phyloP scores from a whole-genome alignment of 2,329 filamentous ascomycete genomes.

The Calonectria crousiana region DNA sequence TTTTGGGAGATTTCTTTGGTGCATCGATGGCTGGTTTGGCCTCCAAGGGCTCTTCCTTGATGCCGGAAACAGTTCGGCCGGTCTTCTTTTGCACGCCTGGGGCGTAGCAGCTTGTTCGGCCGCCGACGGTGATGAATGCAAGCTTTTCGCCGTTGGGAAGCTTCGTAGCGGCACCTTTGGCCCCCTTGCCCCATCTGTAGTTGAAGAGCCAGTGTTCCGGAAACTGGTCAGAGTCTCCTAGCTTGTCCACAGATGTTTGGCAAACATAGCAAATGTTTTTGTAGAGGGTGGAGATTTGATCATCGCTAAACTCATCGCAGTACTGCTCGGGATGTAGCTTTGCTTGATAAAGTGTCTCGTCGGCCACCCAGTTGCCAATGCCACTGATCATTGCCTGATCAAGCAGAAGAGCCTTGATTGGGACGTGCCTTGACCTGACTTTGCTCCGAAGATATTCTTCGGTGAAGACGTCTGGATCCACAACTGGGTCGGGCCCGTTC shows the following conservation, averaged over 20 bases:
- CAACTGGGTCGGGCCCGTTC: slow-evolving; percentile 93
- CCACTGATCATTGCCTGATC: slow-evolving; percentile 92
- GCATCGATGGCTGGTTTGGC: slow-evolving; percentile 38
- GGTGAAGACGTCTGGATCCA: slow-evolving; percentile 83
- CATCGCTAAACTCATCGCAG: slow-evolving; percentile 81
- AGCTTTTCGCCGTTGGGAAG: slow-evolving; percentile 89
- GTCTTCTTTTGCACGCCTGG: slow-evolving; percentile 88
- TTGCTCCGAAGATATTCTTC: slow-evolving; percentile 79
- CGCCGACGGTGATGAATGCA: slow-evolving; percentile 88
- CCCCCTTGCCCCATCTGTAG: slow-evolving; percentile 90
- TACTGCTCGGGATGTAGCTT: slow-evolving; percentile 93
- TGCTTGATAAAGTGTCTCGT: slow-evolving; percentile 93
- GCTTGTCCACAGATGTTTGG: slow-evolving; percentile 79
- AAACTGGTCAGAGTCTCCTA: slow-evolving; percentile 87
- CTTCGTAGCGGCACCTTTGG: slow-evolving; percentile 74
- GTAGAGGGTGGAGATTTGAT: slow-evolving; percentile 79
- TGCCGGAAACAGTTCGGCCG: slow-evolving; percentile 54
- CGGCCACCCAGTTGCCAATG: slow-evolving; percentile 97
- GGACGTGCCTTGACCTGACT: slow-evolving; percentile 81
- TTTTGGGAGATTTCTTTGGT: slow-evolving; percentile 42
- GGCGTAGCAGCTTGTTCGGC: slow-evolving; percentile 90
- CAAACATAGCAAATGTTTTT: slow-evolving; percentile 83
- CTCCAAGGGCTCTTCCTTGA: slow-evolving; percentile 58
- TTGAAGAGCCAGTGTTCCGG: slow-evolving; percentile 91
- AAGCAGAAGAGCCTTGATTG: slow-evolving; percentile 88